phyloP scores from a whole-genome alignment of 345 rosid species.

The Euphorbia tirucalli region DNA sequence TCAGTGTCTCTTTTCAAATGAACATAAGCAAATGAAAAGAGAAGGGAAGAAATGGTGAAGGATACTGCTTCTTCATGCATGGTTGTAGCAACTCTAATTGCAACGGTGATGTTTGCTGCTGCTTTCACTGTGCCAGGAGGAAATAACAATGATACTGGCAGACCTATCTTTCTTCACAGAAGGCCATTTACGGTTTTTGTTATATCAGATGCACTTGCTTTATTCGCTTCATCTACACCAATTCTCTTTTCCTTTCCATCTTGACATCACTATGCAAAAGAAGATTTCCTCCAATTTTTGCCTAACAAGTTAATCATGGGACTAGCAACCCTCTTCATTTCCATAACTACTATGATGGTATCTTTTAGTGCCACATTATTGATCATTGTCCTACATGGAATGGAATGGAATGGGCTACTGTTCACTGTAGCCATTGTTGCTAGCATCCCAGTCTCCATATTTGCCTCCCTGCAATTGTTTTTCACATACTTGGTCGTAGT shows the following conservation, averaged over 20 bases:
- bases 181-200: conserved; percentile 9
- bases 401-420: background rate
- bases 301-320: conserved; percentile 15
- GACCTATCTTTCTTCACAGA: background rate
- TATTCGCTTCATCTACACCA: conserved; percentile 2
- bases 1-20: background rate
- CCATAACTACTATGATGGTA: conserved; percentile 14
- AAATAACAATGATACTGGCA: background rate
- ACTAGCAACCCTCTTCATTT: conserved; percentile 9
- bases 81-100: conserved; percentile 21
- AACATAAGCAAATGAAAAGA: background rate
- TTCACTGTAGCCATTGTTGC: conserved; percentile 3
- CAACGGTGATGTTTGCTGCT: conserved; percentile 1
- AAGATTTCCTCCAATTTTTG: conserved; percentile 14
- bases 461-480: conserved; percentile 7
- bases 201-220: conserved; percentile 10
- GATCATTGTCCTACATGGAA: background rate
- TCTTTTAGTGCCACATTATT: conserved; percentile 8
- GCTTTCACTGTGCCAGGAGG: conserved; percentile 10
- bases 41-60: conserved; percentile 16
- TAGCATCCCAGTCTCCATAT: conserved; percentile 7
- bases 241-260: conserved; percentile 11
- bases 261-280: conserved; percentile 7
- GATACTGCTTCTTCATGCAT: conserved; percentile 6
- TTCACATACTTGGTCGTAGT: conserved; percentile 2